phyloP scores from a whole-genome alignment of 345 rosid species.

The Melaleuca quinquenervia region DNA sequence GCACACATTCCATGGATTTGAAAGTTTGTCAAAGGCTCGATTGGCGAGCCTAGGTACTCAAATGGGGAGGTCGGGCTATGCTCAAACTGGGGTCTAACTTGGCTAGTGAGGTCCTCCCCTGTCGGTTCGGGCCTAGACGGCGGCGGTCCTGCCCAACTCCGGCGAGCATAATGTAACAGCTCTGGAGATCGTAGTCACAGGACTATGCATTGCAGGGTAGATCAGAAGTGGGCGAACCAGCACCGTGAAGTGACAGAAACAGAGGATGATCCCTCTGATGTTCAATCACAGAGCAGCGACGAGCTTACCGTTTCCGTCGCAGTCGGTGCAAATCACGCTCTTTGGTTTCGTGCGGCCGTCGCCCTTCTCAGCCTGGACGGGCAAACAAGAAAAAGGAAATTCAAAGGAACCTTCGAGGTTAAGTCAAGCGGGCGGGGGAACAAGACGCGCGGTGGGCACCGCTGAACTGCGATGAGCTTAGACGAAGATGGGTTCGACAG shows the following conservation, averaged over 20 bases:
- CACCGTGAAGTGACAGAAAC: not conserved
- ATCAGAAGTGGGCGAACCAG: not conserved
- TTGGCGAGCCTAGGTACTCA: not conserved
- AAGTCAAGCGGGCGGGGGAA: not conserved
- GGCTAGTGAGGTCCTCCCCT: not conserved
- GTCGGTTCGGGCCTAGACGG: not conserved
- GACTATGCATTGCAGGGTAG: not conserved
- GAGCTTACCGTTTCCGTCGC: constrained; percentile 37
- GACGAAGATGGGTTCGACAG: not conserved
- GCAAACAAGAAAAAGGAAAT: not conserved
- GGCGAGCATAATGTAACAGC: not conserved
- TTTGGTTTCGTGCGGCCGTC: constrained; percentile 21
- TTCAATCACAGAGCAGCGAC: not conserved
- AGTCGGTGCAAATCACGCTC: constrained; percentile 32
- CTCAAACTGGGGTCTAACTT: not conserved
- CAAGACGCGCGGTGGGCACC: not conserved
- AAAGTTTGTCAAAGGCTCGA: not conserved
- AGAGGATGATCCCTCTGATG: not conserved
- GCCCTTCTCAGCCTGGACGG: constrained; percentile 16
- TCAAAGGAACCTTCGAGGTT: not conserved
- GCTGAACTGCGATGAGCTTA: not conserved
- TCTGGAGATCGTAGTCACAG: not conserved
- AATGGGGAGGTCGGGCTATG: not conserved
- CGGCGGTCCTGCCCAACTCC: not conserved
- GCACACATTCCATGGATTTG: not conserved